Conservation (phyloP, 2,329 filamentous ascomycete species). For the Lachnellula arida region DNA sequence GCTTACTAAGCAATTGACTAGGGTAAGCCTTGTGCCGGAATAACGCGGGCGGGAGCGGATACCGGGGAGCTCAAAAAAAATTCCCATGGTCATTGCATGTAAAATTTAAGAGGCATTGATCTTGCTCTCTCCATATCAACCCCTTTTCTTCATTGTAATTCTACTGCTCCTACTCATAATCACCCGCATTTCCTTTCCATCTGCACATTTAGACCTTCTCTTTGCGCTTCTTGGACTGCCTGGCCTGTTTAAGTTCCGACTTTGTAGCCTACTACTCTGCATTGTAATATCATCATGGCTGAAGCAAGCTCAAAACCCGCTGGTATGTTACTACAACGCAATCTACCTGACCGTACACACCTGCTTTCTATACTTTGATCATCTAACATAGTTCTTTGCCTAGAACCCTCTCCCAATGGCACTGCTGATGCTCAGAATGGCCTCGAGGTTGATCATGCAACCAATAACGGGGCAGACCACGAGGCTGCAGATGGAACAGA, state of each 20-base stretch:
- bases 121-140: constrained; percentile 9
- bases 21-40: background rate
- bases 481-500: constrained; percentile 26
- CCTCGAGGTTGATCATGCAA: constrained; percentile 18
- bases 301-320: constrained; percentile 24
- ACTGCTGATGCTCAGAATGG: constrained; percentile 17
- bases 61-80: background rate
- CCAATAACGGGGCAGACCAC: constrained; percentile 18
- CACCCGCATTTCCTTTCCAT: constrained; percentile 11
- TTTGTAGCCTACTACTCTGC: constrained; percentile 1
- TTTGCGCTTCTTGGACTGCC: constrained; percentile 11
- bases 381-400: constrained; percentile 1
- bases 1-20: background rate
- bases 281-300: constrained; percentile 23
- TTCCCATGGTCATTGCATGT: background rate
- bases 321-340: constrained; percentile 20
- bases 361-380: background rate
- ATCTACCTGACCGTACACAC: background rate
- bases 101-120: constrained; percentile 6
- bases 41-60: background rate
- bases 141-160: constrained; percentile 15
- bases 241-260: constrained; percentile 5
- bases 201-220: constrained; percentile 10
- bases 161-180: constrained; percentile 8
- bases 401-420: constrained; percentile 19